A percentile compares a stretch with the other conserved stretches of the same genome.
Evolutionary conservation across 129 eudicot genomes (phyloP).

Genomic region (Helianthus tuberosus): DNA sequence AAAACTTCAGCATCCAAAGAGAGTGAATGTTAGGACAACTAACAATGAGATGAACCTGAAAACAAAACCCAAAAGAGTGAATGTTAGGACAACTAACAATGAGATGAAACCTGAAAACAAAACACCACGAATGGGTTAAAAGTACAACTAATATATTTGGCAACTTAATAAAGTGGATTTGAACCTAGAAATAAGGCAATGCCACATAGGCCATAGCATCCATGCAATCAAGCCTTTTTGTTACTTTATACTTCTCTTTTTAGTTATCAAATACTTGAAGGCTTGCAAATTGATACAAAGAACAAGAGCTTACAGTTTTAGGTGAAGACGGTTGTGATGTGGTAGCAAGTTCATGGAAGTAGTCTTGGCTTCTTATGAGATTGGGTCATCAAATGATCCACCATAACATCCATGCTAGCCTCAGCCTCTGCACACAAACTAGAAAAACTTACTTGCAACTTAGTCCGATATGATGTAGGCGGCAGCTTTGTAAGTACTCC

Average conservation of each 20-base stretch:
- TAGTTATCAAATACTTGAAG: background rate
- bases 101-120: background rate
- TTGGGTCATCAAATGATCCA: slow-evolving; percentile 2
- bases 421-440: slow-evolving; percentile 11
- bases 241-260: too few relatives aligned
- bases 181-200: too few relatives aligned
- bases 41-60: too few relatives aligned
- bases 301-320: background rate
- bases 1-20: background rate
- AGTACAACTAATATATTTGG: too few relatives aligned
- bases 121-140: background rate
- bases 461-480: background rate
- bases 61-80: too few relatives aligned
- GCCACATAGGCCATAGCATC: too few relatives aligned
- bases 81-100: background rate
- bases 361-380: background rate
- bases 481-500: background rate
- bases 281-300: background rate
- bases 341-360: background rate
- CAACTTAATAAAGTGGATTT: too few relatives aligned
- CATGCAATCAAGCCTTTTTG: too few relatives aligned
- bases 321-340: background rate
- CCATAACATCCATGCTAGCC: background rate
- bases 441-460: slow-evolving; percentile 7
- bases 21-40: too few relatives aligned